Evolutionary conservation across 164 flowering plant genomes (phyloP), one percentile per base, ranked within the genome.

Genomic region (Annona cherimola): DNA sequence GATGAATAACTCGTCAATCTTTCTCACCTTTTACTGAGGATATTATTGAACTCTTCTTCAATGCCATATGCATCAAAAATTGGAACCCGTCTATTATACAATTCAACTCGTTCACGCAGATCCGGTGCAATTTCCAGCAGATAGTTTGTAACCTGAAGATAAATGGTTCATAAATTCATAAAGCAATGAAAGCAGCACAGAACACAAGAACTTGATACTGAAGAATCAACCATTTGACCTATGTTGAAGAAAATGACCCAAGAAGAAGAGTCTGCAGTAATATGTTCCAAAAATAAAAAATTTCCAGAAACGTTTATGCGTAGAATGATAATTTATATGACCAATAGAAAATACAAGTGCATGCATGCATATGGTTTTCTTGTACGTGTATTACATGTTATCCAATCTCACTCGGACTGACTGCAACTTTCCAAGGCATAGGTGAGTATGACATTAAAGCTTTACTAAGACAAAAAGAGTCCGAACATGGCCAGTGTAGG

Each of bases 81-180:
- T 4, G 97, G 98, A 76, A 80, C 83, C 74, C 87, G 84, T 81
- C 88, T 88, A 71, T 86, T 80, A 75, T 85, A 83, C 64, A 94
- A 73, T 79, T 92, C 94, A 63, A 94, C 92, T 69, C 96, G 86
- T 39, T 86, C 88, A 82, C 97, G 90, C 69, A 94, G 97, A 81
- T 89, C 81, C 45, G 97, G 99, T 71, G 97, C 99, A 70, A 90
- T 88, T 64, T 92, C 97, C 84, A 90, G 97, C 80, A 94, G 97
- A 76, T 94, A 94, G 81, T 81, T 91, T 69, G 94, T 89, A 45
- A 94, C 96, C 99, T 94, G 87, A 71, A 70, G 73, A 66, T 44
- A 55, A 71, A 14, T 57, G 42, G 50, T 18, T 26, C 35, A 26
- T 26, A 26, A 26, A 26, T 26, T 26, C 45, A 71, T 42, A 71